Conservation (phyloP, 2,329 filamentous ascomycete genomes). For the Fusarium torreyae region DNA sequence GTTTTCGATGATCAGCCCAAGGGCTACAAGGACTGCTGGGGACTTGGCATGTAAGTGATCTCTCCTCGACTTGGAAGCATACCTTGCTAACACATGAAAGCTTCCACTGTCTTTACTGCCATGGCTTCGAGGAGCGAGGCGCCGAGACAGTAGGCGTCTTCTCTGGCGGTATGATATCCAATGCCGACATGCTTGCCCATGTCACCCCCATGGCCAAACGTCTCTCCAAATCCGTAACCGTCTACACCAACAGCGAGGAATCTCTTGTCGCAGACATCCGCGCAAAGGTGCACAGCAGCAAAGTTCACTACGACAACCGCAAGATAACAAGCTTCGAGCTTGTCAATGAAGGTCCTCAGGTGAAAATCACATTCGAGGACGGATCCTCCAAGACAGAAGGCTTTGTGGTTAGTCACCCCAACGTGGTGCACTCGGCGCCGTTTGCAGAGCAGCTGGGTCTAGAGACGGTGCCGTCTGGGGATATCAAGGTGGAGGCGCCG, state of each 20-base stretch:
- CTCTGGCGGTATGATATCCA: constrained; percentile 56
- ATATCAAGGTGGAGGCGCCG: constrained; percentile 60
- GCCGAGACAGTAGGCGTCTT: constrained; percentile 63
- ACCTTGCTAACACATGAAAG: constrained; percentile 46
- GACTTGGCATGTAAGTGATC: constrained; percentile 61
- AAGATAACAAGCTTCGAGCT: constrained; percentile 52
- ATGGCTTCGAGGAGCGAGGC: constrained; percentile 72
- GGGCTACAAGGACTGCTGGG: constrained; percentile 71
- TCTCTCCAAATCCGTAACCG: constrained; percentile 60
- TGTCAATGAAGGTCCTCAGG: constrained; percentile 43
- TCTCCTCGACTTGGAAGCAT: not conserved
- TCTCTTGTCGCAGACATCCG: constrained; percentile 52
- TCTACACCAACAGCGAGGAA: constrained; percentile 66
- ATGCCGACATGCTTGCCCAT: constrained; percentile 54
- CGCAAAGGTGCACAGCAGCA: constrained; percentile 50
- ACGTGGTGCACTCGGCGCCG: constrained; percentile 56
- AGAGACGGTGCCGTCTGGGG: constrained; percentile 58
- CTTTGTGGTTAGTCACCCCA: constrained; percentile 60
- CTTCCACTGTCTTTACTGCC: constrained; percentile 73
- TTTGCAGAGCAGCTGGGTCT: constrained; percentile 63
- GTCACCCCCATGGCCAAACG: constrained; percentile 61
- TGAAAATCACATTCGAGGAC: constrained; percentile 59
- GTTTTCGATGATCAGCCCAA: constrained; percentile 63
- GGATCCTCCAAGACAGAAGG: constrained; percentile 56
- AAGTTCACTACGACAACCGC: constrained; percentile 57